Conservation (phyloP, 345 rosid species). For the Jatropha curcas region DNA sequence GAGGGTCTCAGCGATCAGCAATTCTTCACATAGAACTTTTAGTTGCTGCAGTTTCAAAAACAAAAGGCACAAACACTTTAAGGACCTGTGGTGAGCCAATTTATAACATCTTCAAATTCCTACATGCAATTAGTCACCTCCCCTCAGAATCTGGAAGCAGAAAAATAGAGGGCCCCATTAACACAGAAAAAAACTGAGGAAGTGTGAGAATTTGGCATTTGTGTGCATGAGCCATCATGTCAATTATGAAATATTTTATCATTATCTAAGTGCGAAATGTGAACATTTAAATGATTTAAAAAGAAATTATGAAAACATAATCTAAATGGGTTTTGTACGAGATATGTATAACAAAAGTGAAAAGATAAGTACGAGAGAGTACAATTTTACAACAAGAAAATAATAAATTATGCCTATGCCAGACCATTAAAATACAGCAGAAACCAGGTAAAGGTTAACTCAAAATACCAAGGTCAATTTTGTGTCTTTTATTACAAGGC, state of each 20-base stretch:
- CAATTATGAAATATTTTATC: too few species aligned
- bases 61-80: constrained; percentile 31
- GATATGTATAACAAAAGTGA: background rate
- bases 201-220: too few species aligned
- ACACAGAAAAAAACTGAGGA: too few species aligned
- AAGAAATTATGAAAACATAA: background rate
- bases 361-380: background rate
- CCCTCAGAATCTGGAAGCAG: constrained; percentile 40
- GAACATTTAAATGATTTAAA: background rate
- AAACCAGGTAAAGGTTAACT: too few species aligned
- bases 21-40: constrained; percentile 30
- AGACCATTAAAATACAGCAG: too few species aligned
- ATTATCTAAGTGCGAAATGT: background rate
- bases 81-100: constrained; percentile 28
- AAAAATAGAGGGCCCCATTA: constrained; percentile 12
- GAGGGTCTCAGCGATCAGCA: constrained; percentile 17
- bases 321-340: too few species aligned
- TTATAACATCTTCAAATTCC: constrained; percentile 25
- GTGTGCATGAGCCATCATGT: too few species aligned
- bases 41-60: constrained; percentile 38
- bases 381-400: constrained; percentile 3
- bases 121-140: constrained; percentile 39
- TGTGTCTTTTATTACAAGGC: background rate
- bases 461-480: background rate
- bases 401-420: too few species aligned